Conservation (phyloP, 2,329 filamentous ascomycete species). For the Fusarium domesticum region DNA sequence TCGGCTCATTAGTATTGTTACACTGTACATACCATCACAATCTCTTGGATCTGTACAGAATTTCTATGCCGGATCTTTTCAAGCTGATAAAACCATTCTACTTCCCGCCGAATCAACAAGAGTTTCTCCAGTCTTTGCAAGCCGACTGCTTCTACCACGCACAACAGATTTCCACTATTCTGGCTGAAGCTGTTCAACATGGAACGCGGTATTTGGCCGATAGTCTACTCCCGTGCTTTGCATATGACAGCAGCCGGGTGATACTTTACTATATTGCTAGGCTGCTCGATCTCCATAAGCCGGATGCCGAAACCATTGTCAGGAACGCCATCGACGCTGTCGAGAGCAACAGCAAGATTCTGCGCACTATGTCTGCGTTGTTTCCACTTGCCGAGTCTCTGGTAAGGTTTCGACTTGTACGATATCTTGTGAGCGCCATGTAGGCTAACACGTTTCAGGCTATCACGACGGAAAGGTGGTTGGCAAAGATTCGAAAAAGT, state of each 20-base stretch:
- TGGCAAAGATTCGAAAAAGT: constrained; percentile 37
- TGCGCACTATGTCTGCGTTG: constrained; percentile 37
- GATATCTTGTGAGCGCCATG: no score
- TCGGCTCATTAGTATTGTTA: constrained; percentile 43
- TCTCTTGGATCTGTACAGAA: constrained; percentile 44
- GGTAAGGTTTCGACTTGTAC: constrained; percentile 25
- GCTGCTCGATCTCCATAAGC: constrained; percentile 36
- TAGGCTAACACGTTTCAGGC: constrained; percentile 23
- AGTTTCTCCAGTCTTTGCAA: constrained; percentile 37
- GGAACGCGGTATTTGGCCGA: constrained; percentile 42
- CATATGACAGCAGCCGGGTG: constrained; percentile 46
- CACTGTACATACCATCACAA: constrained; percentile 48
- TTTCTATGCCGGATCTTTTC: constrained; percentile 45
- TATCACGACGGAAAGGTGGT: constrained; percentile 39
- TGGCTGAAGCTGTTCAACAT: constrained; percentile 40
- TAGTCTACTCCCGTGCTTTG: constrained; percentile 44
- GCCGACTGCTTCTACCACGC: constrained; percentile 40
- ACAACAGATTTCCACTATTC: constrained; percentile 37
- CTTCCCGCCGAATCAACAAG: constrained; percentile 38
- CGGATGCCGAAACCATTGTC: constrained; percentile 37
- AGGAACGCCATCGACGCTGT: constrained; percentile 39
- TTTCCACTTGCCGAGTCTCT: constrained; percentile 41
- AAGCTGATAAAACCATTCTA: constrained; percentile 41
- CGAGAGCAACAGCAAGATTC: constrained; percentile 39
- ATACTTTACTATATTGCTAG: constrained; percentile 49